A percentile compares a stretch with the other conserved stretches of the same genome.
Conservation (phyloP, 352 stramenopile species). For the Halophytophthora polymorphica region DNA sequence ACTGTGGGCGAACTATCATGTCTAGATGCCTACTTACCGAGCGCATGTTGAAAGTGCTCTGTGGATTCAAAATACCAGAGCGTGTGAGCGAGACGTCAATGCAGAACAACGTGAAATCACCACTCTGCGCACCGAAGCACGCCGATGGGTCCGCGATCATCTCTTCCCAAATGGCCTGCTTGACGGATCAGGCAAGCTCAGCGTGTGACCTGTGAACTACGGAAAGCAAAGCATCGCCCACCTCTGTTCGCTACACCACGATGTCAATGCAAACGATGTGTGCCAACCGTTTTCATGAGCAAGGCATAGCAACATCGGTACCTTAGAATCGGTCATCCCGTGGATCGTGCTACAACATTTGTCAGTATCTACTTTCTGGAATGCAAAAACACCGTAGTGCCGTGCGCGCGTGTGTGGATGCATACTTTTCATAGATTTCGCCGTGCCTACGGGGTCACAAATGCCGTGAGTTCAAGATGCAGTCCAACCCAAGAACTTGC, state of each 20-base stretch:
- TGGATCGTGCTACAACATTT: constrained; percentile 56
- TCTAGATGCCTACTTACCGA: too few relatives aligned
- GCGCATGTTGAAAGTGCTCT: constrained; percentile 74
- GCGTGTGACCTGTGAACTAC: too few relatives aligned
- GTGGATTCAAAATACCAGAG: background rate
- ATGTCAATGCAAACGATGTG: background rate
- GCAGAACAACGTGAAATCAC: background rate
- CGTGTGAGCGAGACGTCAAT: background rate
- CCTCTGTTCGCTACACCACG: constrained; percentile 25
- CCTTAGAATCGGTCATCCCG: constrained; percentile 58
- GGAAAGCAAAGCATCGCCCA: constrained; percentile 11
- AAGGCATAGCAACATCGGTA: constrained; percentile 9
- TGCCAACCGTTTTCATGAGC: background rate
- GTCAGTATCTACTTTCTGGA: constrained; percentile 5
- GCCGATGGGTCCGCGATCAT: constrained; percentile 84
- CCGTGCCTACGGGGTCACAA: constrained; percentile 24
- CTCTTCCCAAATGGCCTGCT: constrained; percentile 83
- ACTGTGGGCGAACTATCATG: too few relatives aligned
- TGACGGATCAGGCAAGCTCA: background rate
- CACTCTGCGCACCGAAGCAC: constrained; percentile 57
- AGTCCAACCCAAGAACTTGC: background rate
- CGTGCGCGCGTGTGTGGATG: background rate
- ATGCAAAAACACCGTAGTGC: too few relatives aligned
- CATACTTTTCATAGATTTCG: constrained; percentile 71
- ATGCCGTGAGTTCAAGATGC: background rate